A percentile compares a stretch with the other conserved stretches of the same genome.
Conservation (phyloP, 345 rosid species). For the Boechera divaricarpa region DNA sequence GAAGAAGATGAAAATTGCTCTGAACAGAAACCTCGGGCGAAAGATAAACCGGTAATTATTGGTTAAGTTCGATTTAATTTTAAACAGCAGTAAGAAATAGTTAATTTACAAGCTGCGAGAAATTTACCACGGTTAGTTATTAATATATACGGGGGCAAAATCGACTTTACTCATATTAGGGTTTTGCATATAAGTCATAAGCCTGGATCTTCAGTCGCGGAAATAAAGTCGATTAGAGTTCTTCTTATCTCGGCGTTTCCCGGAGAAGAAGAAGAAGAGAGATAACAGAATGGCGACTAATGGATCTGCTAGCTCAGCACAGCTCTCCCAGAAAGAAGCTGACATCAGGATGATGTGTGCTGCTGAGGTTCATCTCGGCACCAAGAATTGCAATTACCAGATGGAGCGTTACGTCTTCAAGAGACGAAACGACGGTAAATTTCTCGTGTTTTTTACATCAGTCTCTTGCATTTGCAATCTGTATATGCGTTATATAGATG, state of each 20-base stretch:
- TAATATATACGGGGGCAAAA: too few species aligned
- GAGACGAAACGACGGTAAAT: conserved; percentile 85
- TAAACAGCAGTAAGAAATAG: too few species aligned
- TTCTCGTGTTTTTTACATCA: not conserved
- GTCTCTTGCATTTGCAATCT: not conserved
- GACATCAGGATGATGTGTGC: conserved; percentile 93
- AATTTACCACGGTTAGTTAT: too few species aligned
- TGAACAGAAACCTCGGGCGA: conserved; percentile 48
- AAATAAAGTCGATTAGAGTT: too few species aligned
- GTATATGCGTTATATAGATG: not conserved
- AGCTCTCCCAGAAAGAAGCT: conserved; percentile 70
- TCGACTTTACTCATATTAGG: too few species aligned
- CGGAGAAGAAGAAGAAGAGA: conserved; percentile 30
- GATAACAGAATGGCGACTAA: conserved; percentile 41
- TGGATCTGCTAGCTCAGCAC: conserved; percentile 49
- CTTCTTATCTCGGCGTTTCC: not conserved
- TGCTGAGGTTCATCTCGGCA: conserved; percentile 91
- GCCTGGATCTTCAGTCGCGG: too few species aligned
- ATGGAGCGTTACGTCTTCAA: conserved; percentile 96
- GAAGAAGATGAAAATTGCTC: too few species aligned
- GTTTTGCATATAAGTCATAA: too few species aligned
- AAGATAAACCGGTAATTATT: conserved; percentile 41
- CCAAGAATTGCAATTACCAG: conserved; percentile 88
- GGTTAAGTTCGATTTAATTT: too few species aligned
- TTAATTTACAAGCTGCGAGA: too few species aligned